Conservation (phyloP, 163 green algal species). For the Prototheca wickerhamii region DNA sequence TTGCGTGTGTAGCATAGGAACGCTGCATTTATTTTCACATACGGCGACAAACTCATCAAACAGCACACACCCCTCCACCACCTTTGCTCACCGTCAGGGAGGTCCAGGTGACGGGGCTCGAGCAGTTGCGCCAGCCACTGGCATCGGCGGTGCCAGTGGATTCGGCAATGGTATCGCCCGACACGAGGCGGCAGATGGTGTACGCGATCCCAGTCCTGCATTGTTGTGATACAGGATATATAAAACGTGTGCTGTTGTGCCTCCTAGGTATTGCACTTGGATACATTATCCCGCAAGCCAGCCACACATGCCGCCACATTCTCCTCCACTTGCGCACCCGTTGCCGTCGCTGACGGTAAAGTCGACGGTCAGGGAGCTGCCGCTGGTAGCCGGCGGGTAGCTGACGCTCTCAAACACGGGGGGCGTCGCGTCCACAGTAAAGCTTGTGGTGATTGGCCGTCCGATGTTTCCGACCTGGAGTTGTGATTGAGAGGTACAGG, state of each 20-base stretch:
- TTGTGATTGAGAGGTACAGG: too few species aligned
- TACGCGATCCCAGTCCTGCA: conserved; percentile 24
- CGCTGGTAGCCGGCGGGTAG: conserved; percentile 2
- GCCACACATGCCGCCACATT: not conserved
- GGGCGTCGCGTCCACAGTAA: conserved; percentile 29
- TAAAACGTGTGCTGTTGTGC: not conserved
- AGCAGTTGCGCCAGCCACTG: conserved; percentile 36
- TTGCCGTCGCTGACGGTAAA: conserved; percentile 18
- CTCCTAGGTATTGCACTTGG: not conserved
- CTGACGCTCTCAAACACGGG: conserved; percentile 13
- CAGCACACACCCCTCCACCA: not conserved
- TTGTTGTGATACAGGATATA: not conserved
- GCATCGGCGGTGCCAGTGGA: not conserved
- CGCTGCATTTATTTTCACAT: not conserved
- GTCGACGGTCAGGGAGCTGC: conserved; percentile 8
- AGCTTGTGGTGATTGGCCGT: not conserved
- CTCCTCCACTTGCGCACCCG: not conserved
- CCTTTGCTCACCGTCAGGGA: conserved; percentile 14
- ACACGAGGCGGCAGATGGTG: conserved; percentile 20
- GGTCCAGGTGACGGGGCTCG: conserved; percentile 31
- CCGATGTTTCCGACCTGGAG: conserved; percentile 26
- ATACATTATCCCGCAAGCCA: not conserved
- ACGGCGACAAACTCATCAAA: not conserved
- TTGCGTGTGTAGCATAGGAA: not conserved
- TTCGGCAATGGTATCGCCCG: not conserved